Evolutionary conservation across 371 early-diverging fungal genomes (phyloP).

Genomic region (Actinomortierella ambigua): DNA sequence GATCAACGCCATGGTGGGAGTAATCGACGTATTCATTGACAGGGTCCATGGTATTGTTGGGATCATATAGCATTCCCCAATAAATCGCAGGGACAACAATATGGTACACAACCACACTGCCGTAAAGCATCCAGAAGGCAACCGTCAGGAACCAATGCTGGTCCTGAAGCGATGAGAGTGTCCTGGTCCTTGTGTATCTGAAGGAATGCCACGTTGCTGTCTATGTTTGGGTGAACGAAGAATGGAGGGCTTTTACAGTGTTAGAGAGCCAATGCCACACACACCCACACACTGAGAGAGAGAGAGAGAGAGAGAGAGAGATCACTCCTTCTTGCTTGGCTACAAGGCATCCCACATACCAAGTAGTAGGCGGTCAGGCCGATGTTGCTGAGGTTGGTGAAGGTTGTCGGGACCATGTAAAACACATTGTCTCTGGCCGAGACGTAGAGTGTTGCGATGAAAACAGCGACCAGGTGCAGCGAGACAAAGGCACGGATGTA

Average conservation of each 20-base stretch:
- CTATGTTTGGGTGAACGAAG: slow-evolving; percentile 14
- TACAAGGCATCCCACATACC: slow-evolving; percentile 11
- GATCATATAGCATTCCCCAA: slow-evolving; percentile 43
- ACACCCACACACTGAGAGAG: too few species aligned
- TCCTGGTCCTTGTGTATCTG: slow-evolving; percentile 7
- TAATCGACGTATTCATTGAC: slow-evolving; percentile 41
- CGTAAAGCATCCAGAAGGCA: slow-evolving; percentile 31
- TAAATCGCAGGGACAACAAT: slow-evolving; percentile 45
- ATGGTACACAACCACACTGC: slow-evolving; percentile 35
- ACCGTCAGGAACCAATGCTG: slow-evolving; percentile 44
- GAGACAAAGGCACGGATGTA: slow-evolving; percentile 19
- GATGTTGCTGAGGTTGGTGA: slow-evolving; percentile 45
- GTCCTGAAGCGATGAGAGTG: slow-evolving; percentile 15
- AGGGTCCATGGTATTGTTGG: slow-evolving; percentile 43
- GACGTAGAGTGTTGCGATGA: slow-evolving; percentile 41
- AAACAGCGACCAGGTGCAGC: slow-evolving; percentile 33
- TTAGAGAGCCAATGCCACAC: too few species aligned
- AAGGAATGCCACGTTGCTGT: slow-evolving; percentile 36
- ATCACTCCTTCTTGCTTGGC: too few species aligned
- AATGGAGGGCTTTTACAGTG: too few species aligned
- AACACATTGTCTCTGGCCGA: slow-evolving; percentile 40
- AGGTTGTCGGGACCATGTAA: slow-evolving; percentile 46
- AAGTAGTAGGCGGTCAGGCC: slow-evolving; percentile 45
- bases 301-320: too few species aligned
- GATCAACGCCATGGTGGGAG: slow-evolving; percentile 38